phyloP scores from a whole-genome alignment of 2,329 filamentous ascomycete species.

The Xylariaceae sp. region DNA sequence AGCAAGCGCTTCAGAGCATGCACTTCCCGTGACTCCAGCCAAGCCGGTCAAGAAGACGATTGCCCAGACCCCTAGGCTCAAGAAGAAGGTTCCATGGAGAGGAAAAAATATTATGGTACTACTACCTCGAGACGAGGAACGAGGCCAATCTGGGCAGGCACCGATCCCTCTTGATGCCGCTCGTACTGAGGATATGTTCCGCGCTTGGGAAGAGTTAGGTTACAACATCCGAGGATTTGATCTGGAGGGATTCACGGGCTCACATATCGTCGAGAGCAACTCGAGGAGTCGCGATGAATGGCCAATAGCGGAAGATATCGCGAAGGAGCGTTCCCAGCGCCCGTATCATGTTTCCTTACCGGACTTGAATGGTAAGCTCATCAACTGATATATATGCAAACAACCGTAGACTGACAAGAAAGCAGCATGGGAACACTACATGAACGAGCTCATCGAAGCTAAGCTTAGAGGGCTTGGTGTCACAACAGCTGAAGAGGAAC shows the following conservation, averaged over 20 bases:
- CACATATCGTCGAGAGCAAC: constrained; percentile 36
- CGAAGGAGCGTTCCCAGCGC: constrained; percentile 50
- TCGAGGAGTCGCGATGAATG: constrained; percentile 68
- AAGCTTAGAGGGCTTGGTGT: constrained; percentile 92
- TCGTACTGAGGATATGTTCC: constrained; percentile 61
- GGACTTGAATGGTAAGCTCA: constrained; percentile 57
- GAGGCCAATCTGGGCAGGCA: constrained; percentile 55
- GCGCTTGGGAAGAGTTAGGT: constrained; percentile 65
- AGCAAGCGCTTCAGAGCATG: constrained; percentile 15
- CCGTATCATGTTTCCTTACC: constrained; percentile 66
- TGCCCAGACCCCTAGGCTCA: constrained; percentile 53
- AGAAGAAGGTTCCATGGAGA: constrained; percentile 72
- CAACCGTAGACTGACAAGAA: constrained; percentile 11
- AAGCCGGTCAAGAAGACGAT: constrained; percentile 37
- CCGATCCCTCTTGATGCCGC: constrained; percentile 53
- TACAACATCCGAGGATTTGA: constrained; percentile 70
- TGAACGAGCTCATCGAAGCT: constrained; percentile 79
- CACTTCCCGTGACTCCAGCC: constrained; percentile 26
- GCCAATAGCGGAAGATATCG: constrained; percentile 61
- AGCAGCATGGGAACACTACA: constrained; percentile 69
- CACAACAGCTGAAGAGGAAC: constrained; percentile 72
- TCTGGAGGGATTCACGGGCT: constrained; percentile 45
- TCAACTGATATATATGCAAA: background rate
- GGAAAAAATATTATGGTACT: constrained; percentile 72
- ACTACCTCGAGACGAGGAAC: constrained; percentile 65